Conservation (phyloP, 306 rosid species). For the Macrotyloma uniflorum region DNA sequence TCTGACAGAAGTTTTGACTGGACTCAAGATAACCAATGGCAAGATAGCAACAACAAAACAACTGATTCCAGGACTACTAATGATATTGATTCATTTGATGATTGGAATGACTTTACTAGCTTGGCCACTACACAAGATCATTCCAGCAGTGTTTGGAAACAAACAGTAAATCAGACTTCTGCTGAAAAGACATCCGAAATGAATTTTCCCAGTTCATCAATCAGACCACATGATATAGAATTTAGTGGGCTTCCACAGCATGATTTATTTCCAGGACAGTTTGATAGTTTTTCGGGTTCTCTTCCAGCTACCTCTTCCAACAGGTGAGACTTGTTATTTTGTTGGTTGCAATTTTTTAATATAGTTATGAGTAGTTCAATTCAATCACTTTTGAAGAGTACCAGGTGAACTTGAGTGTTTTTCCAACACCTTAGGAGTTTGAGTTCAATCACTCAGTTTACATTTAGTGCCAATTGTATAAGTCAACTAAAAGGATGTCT, state of each 20-base stretch:
- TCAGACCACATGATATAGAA: conserved; percentile 49
- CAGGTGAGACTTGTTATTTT: conserved; percentile 57
- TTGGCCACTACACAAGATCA: conserved; percentile 49
- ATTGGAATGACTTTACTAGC: conserved; percentile 68
- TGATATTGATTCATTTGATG: conserved; percentile 54
- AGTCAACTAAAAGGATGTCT: neutral
- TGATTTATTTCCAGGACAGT: conserved; percentile 52
- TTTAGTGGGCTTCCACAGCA: conserved; percentile 51
- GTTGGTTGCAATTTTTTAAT: conserved; percentile 20
- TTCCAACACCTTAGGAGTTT: conserved; percentile 11
- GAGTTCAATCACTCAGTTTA: conserved; percentile 19
- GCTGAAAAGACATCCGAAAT: conserved; percentile 49
- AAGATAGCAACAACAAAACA: conserved; percentile 43
- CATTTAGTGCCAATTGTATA: conserved; percentile 11
- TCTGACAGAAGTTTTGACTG: conserved; percentile 49
- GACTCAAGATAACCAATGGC: conserved; percentile 60
- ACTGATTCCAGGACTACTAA: conserved; percentile 39
- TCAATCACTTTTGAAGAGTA: conserved; percentile 5
- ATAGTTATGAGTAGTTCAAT: conserved; percentile 20
- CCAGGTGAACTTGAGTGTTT: conserved; percentile 22
- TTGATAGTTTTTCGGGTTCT: conserved; percentile 46
- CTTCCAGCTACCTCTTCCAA: conserved; percentile 50
- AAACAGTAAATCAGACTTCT: conserved; percentile 42
- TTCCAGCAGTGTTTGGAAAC: conserved; percentile 47
- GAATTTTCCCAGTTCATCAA: conserved; percentile 48